These are phyloP conservation scores for Cryptosporidium canis DNA, from an alignment of 169 alveolate species.

Conservation along the genomic window DNA sequence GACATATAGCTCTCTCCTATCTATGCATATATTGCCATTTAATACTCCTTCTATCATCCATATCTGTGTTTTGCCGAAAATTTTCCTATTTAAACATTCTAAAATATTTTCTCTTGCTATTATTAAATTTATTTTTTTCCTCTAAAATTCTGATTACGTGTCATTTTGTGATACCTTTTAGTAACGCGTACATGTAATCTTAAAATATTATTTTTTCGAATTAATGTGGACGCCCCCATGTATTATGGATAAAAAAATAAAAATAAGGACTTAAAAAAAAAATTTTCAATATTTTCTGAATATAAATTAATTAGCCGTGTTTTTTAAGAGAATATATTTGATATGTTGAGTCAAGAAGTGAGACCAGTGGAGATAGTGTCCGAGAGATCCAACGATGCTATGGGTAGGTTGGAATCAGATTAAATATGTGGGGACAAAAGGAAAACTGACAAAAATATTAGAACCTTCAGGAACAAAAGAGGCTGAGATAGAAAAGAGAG, in stretches of 20 bases:
- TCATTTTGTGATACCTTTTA: conserved; percentile 47
- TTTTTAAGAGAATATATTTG: neutral
- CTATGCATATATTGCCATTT: neutral
- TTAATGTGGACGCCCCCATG: conserved; percentile 60
- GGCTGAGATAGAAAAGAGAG: neutral
- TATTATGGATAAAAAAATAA: neutral
- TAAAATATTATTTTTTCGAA: conserved; percentile 7
- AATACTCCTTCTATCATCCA: neutral
- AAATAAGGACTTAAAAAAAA: neutral
- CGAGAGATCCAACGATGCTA: neutral
- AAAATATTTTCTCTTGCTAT: neutral
- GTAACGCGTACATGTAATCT: conserved; percentile 68
- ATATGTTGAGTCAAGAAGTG: neutral
- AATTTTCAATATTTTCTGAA: neutral
- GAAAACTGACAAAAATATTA: neutral
- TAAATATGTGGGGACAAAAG: neutral
- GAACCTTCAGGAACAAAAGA: neutral
- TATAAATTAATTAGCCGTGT: neutral
- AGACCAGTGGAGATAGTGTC: neutral
- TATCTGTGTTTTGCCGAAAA: neutral
- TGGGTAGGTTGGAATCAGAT: conserved; percentile 2
- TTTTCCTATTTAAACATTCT: neutral
- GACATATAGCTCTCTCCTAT: neutral
- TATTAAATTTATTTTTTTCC: neutral
- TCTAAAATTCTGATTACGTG: conserved; percentile 24